Conservation (phyloP, 148 eudicot genomes). For the Spergularia bocconei region DNA sequence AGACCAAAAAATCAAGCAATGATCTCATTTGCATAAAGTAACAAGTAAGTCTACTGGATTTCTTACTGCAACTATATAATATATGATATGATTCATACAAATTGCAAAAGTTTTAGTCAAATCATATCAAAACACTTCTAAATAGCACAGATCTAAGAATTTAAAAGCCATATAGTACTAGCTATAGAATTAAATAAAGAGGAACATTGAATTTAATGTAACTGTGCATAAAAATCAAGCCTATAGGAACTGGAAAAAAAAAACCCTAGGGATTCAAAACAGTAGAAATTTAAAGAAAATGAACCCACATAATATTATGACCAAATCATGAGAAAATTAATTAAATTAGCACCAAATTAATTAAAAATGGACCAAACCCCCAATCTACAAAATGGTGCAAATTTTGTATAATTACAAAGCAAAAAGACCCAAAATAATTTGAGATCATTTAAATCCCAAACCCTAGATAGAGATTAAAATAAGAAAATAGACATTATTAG, state of each 20-base stretch:
- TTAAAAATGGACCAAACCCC: slow-evolving; percentile 10
- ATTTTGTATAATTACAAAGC: too few species aligned
- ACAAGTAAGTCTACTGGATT: slow-evolving; percentile 18
- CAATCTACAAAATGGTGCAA: neutral
- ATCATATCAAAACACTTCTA: neutral
- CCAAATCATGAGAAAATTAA: neutral
- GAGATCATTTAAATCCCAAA: neutral
- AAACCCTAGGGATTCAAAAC: slow-evolving; percentile 24
- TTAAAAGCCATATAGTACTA: neutral
- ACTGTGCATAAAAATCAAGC: neutral
- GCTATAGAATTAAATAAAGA: too few species aligned
- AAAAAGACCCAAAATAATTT: too few species aligned
- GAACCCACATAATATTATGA: neutral
- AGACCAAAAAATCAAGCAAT: slow-evolving; percentile 9
- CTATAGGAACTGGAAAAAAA: neutral
- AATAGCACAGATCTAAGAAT: slow-evolving; percentile 21
- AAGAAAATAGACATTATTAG: neutral
- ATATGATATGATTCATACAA: neutral
- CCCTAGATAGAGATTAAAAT: slow-evolving; percentile 5
- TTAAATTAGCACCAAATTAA: neutral
- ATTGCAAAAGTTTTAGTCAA: neutral
- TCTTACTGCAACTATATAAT: slow-evolving; percentile 1
- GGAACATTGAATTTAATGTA: neutral
- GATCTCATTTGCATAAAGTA: neutral
- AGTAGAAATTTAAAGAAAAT: neutral